These are phyloP conservation scores for Xylaria venustula DNA, from an alignment of 495 filamentous ascomycete species.

Conservation along the genomic window DNA sequence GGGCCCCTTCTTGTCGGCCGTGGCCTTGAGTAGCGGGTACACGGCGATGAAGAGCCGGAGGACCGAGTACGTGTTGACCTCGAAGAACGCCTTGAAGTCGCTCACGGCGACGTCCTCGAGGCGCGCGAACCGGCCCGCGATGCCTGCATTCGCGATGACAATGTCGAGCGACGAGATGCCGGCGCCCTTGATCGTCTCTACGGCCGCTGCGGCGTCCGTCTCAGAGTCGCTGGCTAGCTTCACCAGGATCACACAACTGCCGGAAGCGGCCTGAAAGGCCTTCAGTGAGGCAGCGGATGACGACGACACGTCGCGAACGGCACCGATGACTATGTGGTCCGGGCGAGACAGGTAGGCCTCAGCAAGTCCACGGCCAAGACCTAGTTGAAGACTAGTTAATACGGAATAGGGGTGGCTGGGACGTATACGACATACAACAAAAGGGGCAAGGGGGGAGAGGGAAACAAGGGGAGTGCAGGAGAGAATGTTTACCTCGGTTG, in stretches of 20 bases:
- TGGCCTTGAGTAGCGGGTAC: conserved; percentile 31
- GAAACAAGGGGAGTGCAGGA: background rate
- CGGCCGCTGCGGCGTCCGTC: conserved; percentile 29
- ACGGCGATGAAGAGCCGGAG: conserved; percentile 42
- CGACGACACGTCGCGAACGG: conserved; percentile 14
- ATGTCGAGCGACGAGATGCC: conserved; percentile 44
- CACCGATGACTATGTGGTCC: conserved; percentile 29
- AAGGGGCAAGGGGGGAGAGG: too few species aligned
- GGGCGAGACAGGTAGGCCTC: conserved; percentile 25
- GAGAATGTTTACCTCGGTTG: conserved; percentile 33
- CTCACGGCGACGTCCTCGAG: conserved; percentile 15
- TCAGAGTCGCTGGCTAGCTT: conserved; percentile 38
- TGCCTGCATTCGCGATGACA: conserved; percentile 50
- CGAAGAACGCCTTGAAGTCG: conserved; percentile 34
- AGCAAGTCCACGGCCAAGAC: conserved; percentile 17
- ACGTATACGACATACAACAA: background rate
- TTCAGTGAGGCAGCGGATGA: conserved; percentile 16
- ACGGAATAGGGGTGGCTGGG: background rate
- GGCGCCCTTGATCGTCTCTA: conserved; percentile 22
- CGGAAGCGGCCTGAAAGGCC: conserved; percentile 29
- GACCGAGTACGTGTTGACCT: conserved; percentile 38
- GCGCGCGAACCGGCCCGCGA: conserved; percentile 10
- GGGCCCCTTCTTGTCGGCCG: background rate
- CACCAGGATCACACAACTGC: conserved; percentile 37
- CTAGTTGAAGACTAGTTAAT: conserved; percentile 18